Conservation (phyloP, 1,284 basidiomycete species). For the Cystobasidium sp. region DNA sequence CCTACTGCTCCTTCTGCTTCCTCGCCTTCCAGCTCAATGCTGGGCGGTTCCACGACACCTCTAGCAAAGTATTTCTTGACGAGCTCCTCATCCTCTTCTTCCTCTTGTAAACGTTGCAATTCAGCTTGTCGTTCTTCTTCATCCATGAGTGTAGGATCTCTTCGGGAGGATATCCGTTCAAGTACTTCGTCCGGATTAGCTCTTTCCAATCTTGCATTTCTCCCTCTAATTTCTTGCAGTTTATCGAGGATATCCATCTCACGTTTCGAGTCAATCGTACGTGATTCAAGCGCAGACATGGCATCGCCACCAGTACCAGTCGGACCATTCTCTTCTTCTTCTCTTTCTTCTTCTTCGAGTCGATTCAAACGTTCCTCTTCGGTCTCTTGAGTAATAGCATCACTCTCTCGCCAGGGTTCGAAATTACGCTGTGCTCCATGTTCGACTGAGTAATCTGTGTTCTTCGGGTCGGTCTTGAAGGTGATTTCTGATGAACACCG, state of each 20-base stretch:
- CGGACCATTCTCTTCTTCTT: slow-evolving; percentile 44
- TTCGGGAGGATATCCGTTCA: slow-evolving; percentile 46
- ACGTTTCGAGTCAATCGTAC: slow-evolving; percentile 85
- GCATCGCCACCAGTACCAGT: slow-evolving; percentile 67
- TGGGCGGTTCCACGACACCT: slow-evolving; percentile 50
- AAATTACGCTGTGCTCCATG: slow-evolving; percentile 94
- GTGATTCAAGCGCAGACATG: slow-evolving; percentile 94
- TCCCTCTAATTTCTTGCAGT: slow-evolving; percentile 87
- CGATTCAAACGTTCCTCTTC: slow-evolving; percentile 77
- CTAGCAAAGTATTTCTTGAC: slow-evolving; percentile 77
- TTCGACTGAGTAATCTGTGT: slow-evolving; percentile 89
- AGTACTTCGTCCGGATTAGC: slow-evolving; percentile 58
- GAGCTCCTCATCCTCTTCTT: slow-evolving; percentile 91
- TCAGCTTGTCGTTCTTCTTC: slow-evolving; percentile 63
- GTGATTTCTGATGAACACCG: slow-evolving; percentile 97
- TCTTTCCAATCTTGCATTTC: slow-evolving; percentile 86
- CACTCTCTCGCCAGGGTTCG: slow-evolving; percentile 85
- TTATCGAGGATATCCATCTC: slow-evolving; percentile 99
- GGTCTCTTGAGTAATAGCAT: slow-evolving; percentile 62
- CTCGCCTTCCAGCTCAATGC: slow-evolving; percentile 52
- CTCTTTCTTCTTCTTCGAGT: slow-evolving; percentile 61
- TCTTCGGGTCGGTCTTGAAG: slow-evolving; percentile 99
- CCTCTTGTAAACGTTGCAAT: slow-evolving; percentile 59
- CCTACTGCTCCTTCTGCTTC: slow-evolving; percentile 45
- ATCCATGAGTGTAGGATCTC: slow-evolving; percentile 65